Percentiles rank a stretch among this genome's conserved stretches.
Evolutionary conservation across 345 rosid genomes (phyloP).

Genomic region (Citrus australasica): DNA sequence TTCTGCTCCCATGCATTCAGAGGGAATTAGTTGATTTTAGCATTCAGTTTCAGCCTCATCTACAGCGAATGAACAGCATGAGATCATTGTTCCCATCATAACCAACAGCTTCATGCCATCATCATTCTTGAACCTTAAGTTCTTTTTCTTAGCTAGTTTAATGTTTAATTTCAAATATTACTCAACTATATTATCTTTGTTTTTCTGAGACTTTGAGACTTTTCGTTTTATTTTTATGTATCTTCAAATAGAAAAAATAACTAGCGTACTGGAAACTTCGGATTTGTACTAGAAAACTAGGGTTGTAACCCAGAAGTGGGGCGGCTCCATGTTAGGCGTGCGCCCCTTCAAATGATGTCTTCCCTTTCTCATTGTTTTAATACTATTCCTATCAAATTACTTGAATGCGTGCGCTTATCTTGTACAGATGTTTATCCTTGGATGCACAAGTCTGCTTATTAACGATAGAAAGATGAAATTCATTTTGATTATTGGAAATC

Average conservation of each 20-base stretch:
- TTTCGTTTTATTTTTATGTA: too few species aligned
- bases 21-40: background rate
- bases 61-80: background rate
- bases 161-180: background rate
- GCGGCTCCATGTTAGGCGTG: background rate
- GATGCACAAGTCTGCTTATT: too few species aligned
- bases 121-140: background rate
- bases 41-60: background rate
- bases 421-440: background rate
- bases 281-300: background rate
- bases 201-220: too few species aligned
- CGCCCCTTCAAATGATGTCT: too few species aligned
- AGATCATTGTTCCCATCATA: background rate
- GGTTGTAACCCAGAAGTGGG: background rate
- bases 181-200: background rate
- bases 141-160: too few species aligned
- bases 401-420: background rate
- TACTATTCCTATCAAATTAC: background rate
- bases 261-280: too few species aligned
- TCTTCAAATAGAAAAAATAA: too few species aligned
- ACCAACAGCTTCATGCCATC: background rate
- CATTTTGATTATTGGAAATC: slow-evolving; percentile 1
- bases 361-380: too few species aligned
- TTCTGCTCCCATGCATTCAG: background rate
- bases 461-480: background rate